Percentiles rank a stretch among this genome's conserved stretches.
Conservation (phyloP, 352 stramenopile genomes). For the Phytophthora boehmeriae region DNA sequence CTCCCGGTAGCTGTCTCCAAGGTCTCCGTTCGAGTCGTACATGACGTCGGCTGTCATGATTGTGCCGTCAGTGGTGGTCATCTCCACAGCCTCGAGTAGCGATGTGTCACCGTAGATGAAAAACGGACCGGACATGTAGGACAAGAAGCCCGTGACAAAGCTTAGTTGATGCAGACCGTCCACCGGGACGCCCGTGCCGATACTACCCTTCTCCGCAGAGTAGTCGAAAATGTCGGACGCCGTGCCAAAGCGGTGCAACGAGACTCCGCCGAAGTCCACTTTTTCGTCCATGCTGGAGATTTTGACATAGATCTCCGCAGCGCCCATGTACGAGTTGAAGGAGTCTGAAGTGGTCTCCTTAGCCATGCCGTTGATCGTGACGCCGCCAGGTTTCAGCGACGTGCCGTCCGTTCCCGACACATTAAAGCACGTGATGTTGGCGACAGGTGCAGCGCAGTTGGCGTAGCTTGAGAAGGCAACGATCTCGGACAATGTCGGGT, state of each 20-base stretch:
- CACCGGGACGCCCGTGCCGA: conserved; percentile 59
- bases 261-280: conserved; percentile 51
- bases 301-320: conserved; percentile 55
- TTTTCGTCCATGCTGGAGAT: conserved; percentile 46
- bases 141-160: conserved; percentile 72
- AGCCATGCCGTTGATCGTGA: conserved; percentile 55
- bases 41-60: conserved; percentile 44
- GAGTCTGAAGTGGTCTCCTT: conserved; percentile 34
- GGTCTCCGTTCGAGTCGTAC: conserved; percentile 48
- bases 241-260: conserved; percentile 57
- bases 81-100: conserved; percentile 48
- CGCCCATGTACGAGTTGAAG: conserved; percentile 49
- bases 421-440: conserved; percentile 63
- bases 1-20: conserved; percentile 49
- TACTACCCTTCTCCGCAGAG: conserved; percentile 28
- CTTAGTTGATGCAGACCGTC: conserved; percentile 69
- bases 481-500: conserved; percentile 67
- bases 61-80: conserved; percentile 63
- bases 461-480: conserved; percentile 57
- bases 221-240: conserved; percentile 44
- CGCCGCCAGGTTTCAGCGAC: conserved; percentile 42
- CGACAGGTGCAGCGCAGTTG: conserved; percentile 51
- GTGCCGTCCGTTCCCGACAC: conserved; percentile 57
- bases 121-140: conserved; percentile 73
- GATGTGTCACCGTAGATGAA: conserved; percentile 66